These are phyloP conservation scores for Coccomyxa sp. DNA, from an alignment of 139 green algal genomes.

Conservation along the genomic window DNA sequence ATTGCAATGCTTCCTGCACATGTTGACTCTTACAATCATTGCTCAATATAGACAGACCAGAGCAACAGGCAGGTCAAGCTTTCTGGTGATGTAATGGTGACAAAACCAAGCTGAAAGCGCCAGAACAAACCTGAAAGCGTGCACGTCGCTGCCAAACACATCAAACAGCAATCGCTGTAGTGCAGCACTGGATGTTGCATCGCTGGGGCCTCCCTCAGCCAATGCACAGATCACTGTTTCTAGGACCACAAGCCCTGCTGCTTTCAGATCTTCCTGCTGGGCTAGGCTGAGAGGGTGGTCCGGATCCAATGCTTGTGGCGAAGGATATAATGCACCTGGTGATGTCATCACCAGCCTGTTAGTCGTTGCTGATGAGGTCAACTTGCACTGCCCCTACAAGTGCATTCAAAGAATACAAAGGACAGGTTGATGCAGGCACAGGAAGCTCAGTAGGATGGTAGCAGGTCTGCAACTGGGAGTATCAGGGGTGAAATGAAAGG, in stretches of 20 bases:
- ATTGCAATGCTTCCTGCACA: constrained; percentile 31
- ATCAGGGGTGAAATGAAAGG: too few species aligned
- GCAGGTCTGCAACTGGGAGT: too few species aligned
- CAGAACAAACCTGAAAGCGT: constrained; percentile 17
- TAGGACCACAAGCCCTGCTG: not conserved
- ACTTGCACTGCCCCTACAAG: not conserved
- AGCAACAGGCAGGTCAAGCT: not conserved
- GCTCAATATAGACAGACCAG: not conserved
- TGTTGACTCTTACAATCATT: not conserved
- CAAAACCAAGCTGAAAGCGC: too few species aligned
- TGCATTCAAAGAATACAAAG: not conserved
- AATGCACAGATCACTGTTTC: constrained; percentile 17
- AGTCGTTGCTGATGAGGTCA: not conserved
- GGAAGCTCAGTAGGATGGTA: too few species aligned
- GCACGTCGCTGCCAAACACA: constrained; percentile 13
- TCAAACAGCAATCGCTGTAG: constrained; percentile 20
- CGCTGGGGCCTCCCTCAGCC: constrained; percentile 2
- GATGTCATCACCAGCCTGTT: not conserved
- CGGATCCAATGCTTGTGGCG: constrained; percentile 6
- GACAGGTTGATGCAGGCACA: not conserved
- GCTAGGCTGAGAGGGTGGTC: constrained; percentile 35
- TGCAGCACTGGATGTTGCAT: constrained; percentile 3
- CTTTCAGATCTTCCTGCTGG: constrained; percentile 23
- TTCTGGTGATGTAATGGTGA: too few species aligned
- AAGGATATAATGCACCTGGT: not conserved